phyloP scores from a whole-genome alignment of 805 yeast species.

The Candida dendrica region DNA sequence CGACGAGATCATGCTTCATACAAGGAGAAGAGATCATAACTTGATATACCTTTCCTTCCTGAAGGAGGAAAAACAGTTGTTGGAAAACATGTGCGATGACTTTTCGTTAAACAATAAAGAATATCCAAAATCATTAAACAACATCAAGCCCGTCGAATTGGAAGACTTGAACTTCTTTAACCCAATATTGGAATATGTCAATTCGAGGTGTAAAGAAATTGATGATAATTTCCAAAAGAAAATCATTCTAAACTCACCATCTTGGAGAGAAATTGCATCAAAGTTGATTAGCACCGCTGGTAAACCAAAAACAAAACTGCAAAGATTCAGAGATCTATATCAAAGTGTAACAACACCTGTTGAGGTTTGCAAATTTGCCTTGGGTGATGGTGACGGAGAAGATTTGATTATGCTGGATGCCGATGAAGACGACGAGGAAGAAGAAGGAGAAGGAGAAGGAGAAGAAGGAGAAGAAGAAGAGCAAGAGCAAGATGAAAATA shows the following conservation, averaged over 20 bases:
- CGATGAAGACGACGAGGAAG: background rate
- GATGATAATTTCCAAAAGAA: conserved; percentile 6
- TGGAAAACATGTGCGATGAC: conserved; percentile 1
- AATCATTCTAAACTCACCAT: background rate
- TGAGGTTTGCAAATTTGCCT: background rate
- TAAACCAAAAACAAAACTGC: background rate
- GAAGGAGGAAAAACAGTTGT: conserved; percentile 6
- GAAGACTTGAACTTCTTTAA: conserved; percentile 7
- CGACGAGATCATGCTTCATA: conserved; percentile 25
- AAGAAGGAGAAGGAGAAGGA: background rate
- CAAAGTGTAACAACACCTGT: background rate
- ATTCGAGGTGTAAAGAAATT: conserved; percentile 2
- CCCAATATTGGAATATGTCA: conserved; percentile 10
- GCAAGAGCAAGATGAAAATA: background rate
- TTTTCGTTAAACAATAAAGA: background rate
- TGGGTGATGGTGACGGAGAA: background rate
- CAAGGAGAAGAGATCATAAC: conserved; percentile 16
- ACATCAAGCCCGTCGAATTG: background rate
- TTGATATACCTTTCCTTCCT: conserved; percentile 6
- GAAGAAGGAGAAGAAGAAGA: background rate
- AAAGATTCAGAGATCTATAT: background rate
- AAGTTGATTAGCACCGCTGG: background rate
- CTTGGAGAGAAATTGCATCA: conserved; percentile 1
- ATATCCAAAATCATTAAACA: background rate
- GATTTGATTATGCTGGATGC: background rate